These are phyloP conservation scores for Yarrowia sp. DNA, from an alignment of 805 yeast species.

Conservation along the genomic window DNA sequence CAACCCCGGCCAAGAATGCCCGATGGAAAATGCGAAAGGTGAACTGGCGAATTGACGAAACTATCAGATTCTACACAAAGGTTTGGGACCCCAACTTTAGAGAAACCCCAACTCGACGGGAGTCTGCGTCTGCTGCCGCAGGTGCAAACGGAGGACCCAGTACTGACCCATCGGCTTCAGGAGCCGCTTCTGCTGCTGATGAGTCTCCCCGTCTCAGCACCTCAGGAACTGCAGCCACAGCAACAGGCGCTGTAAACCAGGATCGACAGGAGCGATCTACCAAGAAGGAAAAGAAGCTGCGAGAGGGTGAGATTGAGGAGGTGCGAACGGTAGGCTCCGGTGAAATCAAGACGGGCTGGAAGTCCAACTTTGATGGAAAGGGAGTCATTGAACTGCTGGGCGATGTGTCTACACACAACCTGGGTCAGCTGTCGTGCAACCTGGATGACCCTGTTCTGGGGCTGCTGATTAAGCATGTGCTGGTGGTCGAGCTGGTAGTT, in stretches of 20 bases:
- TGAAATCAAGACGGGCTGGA: constrained; percentile 90
- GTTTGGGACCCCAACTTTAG: constrained; percentile 28
- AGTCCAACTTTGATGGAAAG: constrained; percentile 73
- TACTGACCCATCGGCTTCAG: constrained; percentile 4
- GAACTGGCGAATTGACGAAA: constrained; percentile 86
- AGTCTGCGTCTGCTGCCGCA: constrained; percentile 19
- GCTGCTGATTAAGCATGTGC: constrained; percentile 65
- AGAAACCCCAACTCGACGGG: constrained; percentile 22
- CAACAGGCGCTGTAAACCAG: not conserved
- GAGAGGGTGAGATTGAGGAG: constrained; percentile 50
- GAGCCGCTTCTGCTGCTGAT: constrained; percentile 11
- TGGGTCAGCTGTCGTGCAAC: constrained; percentile 67
- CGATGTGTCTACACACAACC: constrained; percentile 36
- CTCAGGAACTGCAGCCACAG: constrained; percentile 33
- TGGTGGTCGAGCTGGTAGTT: constrained; percentile 84
- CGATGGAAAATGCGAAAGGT: constrained; percentile 93
- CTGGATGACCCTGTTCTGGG: constrained; percentile 80
- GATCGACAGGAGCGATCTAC: constrained; percentile 3
- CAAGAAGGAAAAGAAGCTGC: constrained; percentile 20
- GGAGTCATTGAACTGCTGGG: constrained; percentile 69
- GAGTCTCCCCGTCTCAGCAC: constrained; percentile 34
- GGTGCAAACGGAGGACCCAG: not conserved
- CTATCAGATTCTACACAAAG: constrained; percentile 54
- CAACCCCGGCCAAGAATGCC: constrained; percentile 29
- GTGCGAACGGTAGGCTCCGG: constrained; percentile 70